Conservation (phyloP, 805 yeast genomes). For the Lipomyces chichibuensis region DNA sequence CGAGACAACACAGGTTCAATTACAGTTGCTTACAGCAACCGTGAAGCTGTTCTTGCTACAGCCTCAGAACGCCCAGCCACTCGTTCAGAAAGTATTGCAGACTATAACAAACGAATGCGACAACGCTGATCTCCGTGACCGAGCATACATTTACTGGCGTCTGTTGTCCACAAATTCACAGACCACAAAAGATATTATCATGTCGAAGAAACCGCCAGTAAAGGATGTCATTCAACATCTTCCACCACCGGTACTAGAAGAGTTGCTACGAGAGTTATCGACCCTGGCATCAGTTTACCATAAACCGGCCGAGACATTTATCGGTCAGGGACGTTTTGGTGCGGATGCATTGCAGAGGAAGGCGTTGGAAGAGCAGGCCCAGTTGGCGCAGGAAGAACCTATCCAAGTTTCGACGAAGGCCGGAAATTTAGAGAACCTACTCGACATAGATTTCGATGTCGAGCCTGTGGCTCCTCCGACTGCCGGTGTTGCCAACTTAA, state of each 20-base stretch:
- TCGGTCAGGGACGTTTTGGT: conserved; percentile 51
- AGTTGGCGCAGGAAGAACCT: conserved; percentile 75
- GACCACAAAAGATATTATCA: conserved; percentile 64
- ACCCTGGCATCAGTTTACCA: conserved; percentile 88
- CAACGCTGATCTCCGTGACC: conserved; percentile 84
- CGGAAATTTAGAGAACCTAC: conserved; percentile 73
- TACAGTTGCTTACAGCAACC: conserved; percentile 72
- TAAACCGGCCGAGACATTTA: conserved; percentile 71
- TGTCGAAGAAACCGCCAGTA: conserved; percentile 69
- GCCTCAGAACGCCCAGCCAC: conserved; percentile 61
- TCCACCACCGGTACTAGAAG: conserved; percentile 67
- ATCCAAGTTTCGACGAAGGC: conserved; percentile 47
- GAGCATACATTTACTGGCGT: conserved; percentile 89
- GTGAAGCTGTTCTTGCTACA: conserved; percentile 68
- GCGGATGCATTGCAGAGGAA: conserved; percentile 49
- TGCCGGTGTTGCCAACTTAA: conserved; percentile 69
- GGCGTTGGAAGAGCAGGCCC: conserved; percentile 75
- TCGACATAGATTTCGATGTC: conserved; percentile 79
- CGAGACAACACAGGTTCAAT: conserved; percentile 77
- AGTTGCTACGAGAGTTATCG: conserved; percentile 73
- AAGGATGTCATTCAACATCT: conserved; percentile 72
- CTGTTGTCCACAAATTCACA: conserved; percentile 78
- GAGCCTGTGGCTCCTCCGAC: conserved; percentile 40
- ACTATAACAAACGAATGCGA: conserved; percentile 74
- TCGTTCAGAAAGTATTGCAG: conserved; percentile 78